Base-by-base conservation (phyloP, 1,284 basidiomycete genomes). In the Apiotrichum brassicae region DNA sequence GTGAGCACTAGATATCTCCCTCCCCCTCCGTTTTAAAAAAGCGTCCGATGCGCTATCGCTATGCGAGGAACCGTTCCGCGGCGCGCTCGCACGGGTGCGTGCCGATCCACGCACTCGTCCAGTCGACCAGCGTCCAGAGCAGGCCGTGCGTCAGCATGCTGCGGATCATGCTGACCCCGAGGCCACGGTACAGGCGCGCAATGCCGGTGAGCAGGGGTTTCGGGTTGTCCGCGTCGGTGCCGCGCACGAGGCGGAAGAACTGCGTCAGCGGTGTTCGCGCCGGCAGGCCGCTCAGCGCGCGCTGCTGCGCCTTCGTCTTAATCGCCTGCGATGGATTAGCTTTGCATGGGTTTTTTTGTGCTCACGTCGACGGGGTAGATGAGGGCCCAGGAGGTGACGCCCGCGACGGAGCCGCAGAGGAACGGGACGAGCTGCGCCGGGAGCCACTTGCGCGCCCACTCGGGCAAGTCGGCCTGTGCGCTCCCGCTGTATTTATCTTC, bases 351-450 rank as follows among this genome's bases (percentile, higher is more conserved):
- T 20, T 8, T 33, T 6, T 6, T 36, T 14, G 23, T n/a, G 66
- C 68, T 70, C 59, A 70, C 72, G 54, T 74, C 72, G 3, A 74
- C 65, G 30, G 72, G 72, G 49, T 74, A 74, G 6, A 74, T 73
- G 50, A 72, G 47, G 0, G 70, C 71, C 71, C 72, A 74, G 49
- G 63, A 66, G 0, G 65, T 70, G 9, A 74, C 71, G n/a, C 72
- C 72, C 3, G 72, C 72, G 16, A 72, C 19, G 51, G 63, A 65
- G 9, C 72, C 72, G 49, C 70, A 72, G 22, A 71, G 49, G 54
- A 74, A 74, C 30, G 72, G 71, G 24, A 74, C 66, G 18, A 68
- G 33, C 28, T 59, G 47, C 30, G 62, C 62, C 1, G 66, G 68
- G 23, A 71, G 51, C 65, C 64, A 70, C 6, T 48, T 40, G 42